Base-by-base conservation (phyloP, 768 basidiomycete genomes). In the Boletus sensibilis region DNA sequence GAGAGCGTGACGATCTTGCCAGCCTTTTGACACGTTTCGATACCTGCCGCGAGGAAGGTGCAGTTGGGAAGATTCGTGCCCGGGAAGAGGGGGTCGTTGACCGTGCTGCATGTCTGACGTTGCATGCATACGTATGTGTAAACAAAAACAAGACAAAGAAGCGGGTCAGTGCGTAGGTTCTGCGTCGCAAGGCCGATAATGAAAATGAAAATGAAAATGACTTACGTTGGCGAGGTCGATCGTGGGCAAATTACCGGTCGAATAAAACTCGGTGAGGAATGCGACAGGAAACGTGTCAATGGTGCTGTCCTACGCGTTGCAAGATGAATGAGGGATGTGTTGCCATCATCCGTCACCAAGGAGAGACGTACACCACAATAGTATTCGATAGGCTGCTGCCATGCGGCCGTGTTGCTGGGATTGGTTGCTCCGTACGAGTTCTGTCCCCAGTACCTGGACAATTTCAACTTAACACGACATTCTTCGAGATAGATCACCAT, bases 1-100 rank as follows among this genome's bases (percentile, higher is more conserved):
- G 82, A 83, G 27, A 83, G 67, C 10, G 82, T 84, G 23, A 84
- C 65, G n/a, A 82, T 76, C 62, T 86, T 86, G 4, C 85, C 85
- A 50, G 80, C 81, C 31, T 76, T 70, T 69, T 90, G 88, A 69
- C 89, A 90, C 34, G 78, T 74, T 57, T 78, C 59, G 61, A 91
- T 90, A 58, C 84, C 82, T 6, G 79, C 60, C 2, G 85, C 85
- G 38, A 90, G 72, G 57, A 78, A 78, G 6, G 75, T 64, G 64
- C 89, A 90, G 64, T 89, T 76, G 12, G 84, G 79, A 29, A 90
- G 78, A 33, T 75, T 69, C 18, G 85, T 86, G 21, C 85, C 87
- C 11, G 85, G 68, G 57, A 88, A 89, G 18, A 81, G 78, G 1
- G 79, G 67, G 52, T 85, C 80, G 59, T 81, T 76, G 6, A 67